phyloP scores from a whole-genome alignment of 257 asterid genomes.

The Thymus mandschuricus region DNA sequence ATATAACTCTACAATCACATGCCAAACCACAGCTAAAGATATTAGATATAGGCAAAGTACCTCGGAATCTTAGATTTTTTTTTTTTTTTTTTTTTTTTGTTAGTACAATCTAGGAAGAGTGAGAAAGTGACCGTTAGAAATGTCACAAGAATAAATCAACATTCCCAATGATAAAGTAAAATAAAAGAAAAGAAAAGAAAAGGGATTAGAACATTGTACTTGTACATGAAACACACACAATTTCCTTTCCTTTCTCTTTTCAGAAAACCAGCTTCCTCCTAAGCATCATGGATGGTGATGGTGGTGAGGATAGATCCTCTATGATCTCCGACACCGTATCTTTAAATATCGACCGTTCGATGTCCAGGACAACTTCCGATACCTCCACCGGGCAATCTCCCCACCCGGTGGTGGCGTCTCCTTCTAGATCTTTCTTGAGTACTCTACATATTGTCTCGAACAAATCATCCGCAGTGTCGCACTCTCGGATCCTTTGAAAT shows the following conservation, averaged over 20 bases:
- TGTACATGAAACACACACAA: slow-evolving; percentile 27
- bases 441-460: slow-evolving; percentile 67
- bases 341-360: slow-evolving; percentile 77
- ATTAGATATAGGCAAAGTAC: neutral
- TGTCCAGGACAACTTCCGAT: slow-evolving; percentile 72
- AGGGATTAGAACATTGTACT: neutral
- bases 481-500: slow-evolving; percentile 57
- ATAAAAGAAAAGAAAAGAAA: neutral
- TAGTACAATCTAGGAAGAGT: slow-evolving; percentile 30
- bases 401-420: slow-evolving; percentile 65
- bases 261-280: slow-evolving; percentile 18
- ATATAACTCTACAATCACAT: slow-evolving; percentile 11
- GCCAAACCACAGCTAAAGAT: slow-evolving; percentile 10
- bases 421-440: slow-evolving; percentile 65
- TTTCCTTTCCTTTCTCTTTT: neutral
- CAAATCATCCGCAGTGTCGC: slow-evolving; percentile 53
- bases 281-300: neutral
- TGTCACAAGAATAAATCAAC: slow-evolving; percentile 32
- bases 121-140: slow-evolving; percentile 40
- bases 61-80: slow-evolving; percentile 24
- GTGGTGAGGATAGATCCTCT: slow-evolving; percentile 46
- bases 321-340: slow-evolving; percentile 71
- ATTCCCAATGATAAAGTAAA: slow-evolving; percentile 7
- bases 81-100: slow-evolving; percentile 16
- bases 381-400: slow-evolving; percentile 66